phyloP scores from a whole-genome alignment of 208 protist genomes.

The Leishmania mexicana region DNA sequence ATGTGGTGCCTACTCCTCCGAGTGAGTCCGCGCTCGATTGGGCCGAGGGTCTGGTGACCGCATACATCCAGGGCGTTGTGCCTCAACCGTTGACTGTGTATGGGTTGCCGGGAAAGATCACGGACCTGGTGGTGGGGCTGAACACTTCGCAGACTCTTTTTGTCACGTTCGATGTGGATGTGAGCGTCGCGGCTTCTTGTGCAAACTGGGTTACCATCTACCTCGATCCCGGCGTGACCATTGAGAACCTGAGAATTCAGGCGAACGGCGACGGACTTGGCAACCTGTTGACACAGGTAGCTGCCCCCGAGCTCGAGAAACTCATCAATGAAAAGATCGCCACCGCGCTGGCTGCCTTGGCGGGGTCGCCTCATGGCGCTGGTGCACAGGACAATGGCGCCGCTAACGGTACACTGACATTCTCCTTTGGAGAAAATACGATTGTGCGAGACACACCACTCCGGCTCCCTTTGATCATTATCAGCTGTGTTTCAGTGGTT shows the following conservation, averaged over 20 bases:
- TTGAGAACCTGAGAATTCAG: background rate
- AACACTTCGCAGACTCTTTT: background rate
- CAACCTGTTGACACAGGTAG: background rate
- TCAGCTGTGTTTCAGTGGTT: background rate
- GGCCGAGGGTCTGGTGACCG: slow-evolving; percentile 19
- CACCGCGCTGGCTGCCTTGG: background rate
- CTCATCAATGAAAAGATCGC: slow-evolving; percentile 15
- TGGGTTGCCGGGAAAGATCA: slow-evolving; percentile 5
- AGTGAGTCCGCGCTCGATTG: slow-evolving; percentile 2
- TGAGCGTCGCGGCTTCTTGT: slow-evolving; percentile 7
- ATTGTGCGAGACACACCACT: slow-evolving; percentile 7
- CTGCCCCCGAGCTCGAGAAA: background rate
- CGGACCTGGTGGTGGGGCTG: background rate
- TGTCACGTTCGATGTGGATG: background rate
- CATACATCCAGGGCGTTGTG: background rate
- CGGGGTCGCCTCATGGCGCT: background rate
- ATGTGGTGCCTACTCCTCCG: background rate
- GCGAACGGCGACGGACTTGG: slow-evolving; percentile 3
- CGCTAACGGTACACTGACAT: background rate
- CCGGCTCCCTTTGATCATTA: background rate
- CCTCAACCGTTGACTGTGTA: slow-evolving; percentile 23
- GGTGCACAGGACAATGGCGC: background rate
- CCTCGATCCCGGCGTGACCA: slow-evolving; percentile 8
- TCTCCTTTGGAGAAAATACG: slow-evolving; percentile 19
- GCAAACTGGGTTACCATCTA: slow-evolving; percentile 23